phyloP scores from a whole-genome alignment of 805 yeast species.

The Starmerella apicola region DNA sequence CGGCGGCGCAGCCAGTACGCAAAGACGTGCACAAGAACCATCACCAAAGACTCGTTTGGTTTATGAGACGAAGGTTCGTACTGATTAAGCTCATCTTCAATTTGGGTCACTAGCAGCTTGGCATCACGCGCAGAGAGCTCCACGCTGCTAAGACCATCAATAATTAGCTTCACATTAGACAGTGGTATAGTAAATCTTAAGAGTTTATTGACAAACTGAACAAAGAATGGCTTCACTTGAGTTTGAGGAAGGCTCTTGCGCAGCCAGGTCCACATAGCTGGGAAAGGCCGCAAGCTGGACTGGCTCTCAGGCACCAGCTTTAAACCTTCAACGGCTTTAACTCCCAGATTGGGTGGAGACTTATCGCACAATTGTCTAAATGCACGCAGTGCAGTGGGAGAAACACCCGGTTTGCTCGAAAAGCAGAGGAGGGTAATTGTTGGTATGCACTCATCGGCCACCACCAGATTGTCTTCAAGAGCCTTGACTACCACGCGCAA shows the following conservation, averaged over 20 bases:
- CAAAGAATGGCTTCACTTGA: slow-evolving; percentile 3
- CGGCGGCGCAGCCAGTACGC: slow-evolving; percentile 12
- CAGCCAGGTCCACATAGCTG: slow-evolving; percentile 2
- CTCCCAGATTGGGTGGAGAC: slow-evolving; percentile 7
- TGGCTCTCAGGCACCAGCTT: background rate
- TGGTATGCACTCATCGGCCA: slow-evolving; percentile 12
- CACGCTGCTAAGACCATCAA: slow-evolving; percentile 4
- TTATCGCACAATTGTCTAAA: slow-evolving; percentile 3
- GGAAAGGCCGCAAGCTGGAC: background rate
- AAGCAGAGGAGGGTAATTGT: slow-evolving; percentile 8
- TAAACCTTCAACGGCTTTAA: slow-evolving; percentile 11
- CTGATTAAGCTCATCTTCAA: slow-evolving; percentile 4
- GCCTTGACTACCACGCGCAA: slow-evolving; percentile 13
- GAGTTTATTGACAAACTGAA: slow-evolving; percentile 1
- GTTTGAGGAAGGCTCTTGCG: slow-evolving; percentile 1
- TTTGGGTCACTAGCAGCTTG: slow-evolving; percentile 1
- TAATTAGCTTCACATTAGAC: background rate
- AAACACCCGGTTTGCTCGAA: slow-evolving; percentile 1
- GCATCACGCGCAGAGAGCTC: slow-evolving; percentile 10
- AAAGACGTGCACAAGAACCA: slow-evolving; percentile 6
- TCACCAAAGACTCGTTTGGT: background rate
- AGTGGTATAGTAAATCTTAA: background rate
- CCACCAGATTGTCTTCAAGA: slow-evolving; percentile 11
- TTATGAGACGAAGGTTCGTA: slow-evolving; percentile 5
- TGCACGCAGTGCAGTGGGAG: slow-evolving; percentile 11